Evolutionary conservation across 1,284 basidiomycete species (phyloP), one percentile per base, ranked within the genome.

Genomic region (Volvariella volvacea): DNA sequence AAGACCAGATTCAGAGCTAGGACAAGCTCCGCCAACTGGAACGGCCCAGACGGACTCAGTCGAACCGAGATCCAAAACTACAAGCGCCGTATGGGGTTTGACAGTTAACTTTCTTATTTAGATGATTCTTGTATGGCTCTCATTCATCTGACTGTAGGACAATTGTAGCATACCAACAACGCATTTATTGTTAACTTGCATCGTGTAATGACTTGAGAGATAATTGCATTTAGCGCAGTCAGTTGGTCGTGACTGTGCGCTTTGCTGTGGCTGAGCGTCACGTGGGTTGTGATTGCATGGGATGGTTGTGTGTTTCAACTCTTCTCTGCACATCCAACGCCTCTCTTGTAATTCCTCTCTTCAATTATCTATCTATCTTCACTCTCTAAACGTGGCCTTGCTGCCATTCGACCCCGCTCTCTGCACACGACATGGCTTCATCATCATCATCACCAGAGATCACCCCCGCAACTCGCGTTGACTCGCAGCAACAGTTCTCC

Each of bases 1-100:
- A 28, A 28, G 12, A 86, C 80, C 48, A 76, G 86, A 40, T 95
- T 96, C 70, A 75, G 92, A 48, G 84, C 88, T 10, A 74, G 93
- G 43, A 91, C 91, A 4, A 92, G 88, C 56, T 93, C 90, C 15
- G 94, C 93, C 34, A 95, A 95, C 61, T 97, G 93, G 93, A 78
- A 80, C 14, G 90, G 89, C 14, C 68, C 83, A 12, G 93, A 97
- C 66, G 74, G 81, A 28, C 68, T 97, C 51, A 93, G 91, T 4
- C 64, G 71, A 30, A 78, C 85, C 50, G 93, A 97, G 63, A 82
- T 93, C 65, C 68, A 73, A 46, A 88, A 92, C 53, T 97, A 96
- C 59, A 89, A 84, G 2, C 76, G 75, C 55, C 73, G 87, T 48
- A 97, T 97, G 93, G 92, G 92, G 3, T 97, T 85, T 68, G 72